Percentiles rank a stretch among this genome's conserved stretches.
phyloP scores from a whole-genome alignment of 768 basidiomycete species.

The Asterophora lycoperdoides region DNA sequence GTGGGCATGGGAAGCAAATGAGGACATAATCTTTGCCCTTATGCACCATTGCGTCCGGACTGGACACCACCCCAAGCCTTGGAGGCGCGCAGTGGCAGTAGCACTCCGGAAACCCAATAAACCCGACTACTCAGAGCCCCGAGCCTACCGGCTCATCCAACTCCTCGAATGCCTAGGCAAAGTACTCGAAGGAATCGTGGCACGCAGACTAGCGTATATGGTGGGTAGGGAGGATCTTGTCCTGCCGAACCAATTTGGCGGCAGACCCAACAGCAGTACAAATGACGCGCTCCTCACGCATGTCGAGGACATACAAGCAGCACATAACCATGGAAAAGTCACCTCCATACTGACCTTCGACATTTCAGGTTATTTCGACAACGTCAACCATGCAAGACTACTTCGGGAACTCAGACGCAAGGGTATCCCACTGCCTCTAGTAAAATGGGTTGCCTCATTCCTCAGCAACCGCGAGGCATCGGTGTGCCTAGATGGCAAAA shows the following conservation, averaged over 20 bases:
- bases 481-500: slow-evolving; percentile 18
- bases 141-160: slow-evolving; percentile 31
- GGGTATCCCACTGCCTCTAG: slow-evolving; percentile 15
- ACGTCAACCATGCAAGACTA: slow-evolving; percentile 22
- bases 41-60: slow-evolving; percentile 17
- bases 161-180: too few relatives aligned
- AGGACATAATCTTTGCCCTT: slow-evolving; percentile 3
- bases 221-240: slow-evolving; percentile 22
- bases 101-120: slow-evolving; percentile 30
- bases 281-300: too few relatives aligned
- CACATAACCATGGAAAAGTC: slow-evolving; percentile 18
- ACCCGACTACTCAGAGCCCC: too few relatives aligned
- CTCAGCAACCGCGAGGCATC: slow-evolving; percentile 18
- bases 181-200: slow-evolving; percentile 26
- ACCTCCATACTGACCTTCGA: slow-evolving; percentile 25
- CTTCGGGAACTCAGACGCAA: slow-evolving; percentile 19
- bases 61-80: slow-evolving; percentile 19
- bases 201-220: slow-evolving; percentile 19
- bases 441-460: too few relatives aligned
- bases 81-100: slow-evolving; percentile 25
- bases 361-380: slow-evolving; percentile 28
- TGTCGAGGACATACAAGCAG: too few relatives aligned
- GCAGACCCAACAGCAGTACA: too few relatives aligned
- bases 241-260: too few relatives aligned
- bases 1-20: slow-evolving; percentile 20